phyloP scores from a whole-genome alignment of 352 stramenopile genomes.

The Phytophthora pseudosyringae region DNA sequence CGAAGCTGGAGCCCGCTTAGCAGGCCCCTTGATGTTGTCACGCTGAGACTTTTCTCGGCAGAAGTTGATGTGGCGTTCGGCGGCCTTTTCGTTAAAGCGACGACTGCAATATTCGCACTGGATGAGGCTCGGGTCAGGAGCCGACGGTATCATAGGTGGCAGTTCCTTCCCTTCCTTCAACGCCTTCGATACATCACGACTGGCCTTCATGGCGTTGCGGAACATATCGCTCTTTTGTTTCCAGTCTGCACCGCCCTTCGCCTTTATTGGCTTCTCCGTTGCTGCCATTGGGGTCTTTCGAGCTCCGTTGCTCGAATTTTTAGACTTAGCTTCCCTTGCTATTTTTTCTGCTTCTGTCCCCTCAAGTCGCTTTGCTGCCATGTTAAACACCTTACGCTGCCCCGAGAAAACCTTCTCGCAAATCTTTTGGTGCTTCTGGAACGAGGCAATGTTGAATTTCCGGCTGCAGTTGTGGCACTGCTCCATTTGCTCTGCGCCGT shows the following conservation, averaged over 20 bases:
- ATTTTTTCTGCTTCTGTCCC: conserved; percentile 80
- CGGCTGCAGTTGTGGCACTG: conserved; percentile 84
- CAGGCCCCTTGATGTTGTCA: conserved; percentile 45
- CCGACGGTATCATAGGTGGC: conserved; percentile 62
- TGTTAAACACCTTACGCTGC: conserved; percentile 90
- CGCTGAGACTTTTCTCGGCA: conserved; percentile 88
- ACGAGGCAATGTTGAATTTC: conserved; percentile 78
- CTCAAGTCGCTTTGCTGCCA: conserved; percentile 74
- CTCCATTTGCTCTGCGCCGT: conserved; percentile 60
- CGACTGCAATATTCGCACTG: conserved; percentile 92
- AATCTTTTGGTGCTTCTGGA: conserved; percentile 85
- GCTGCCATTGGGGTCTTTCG: conserved; percentile 31
- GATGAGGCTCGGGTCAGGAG: conserved; percentile 86
- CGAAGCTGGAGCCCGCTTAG: conserved; percentile 48
- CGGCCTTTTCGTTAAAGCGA: conserved; percentile 92
- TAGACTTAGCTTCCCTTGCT: conserved; percentile 46
- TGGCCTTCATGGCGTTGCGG: conserved; percentile 88
- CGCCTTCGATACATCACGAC: conserved; percentile 64
- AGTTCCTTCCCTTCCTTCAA: conserved; percentile 75
- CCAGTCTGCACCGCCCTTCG: conserved; percentile 75
- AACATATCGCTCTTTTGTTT: conserved; percentile 89
- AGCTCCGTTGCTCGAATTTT: conserved; percentile 21
- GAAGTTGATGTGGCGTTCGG: conserved; percentile 92
- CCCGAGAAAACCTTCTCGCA: conserved; percentile 89
- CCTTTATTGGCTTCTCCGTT: conserved; percentile 62